Evolutionary conservation across 768 basidiomycete genomes (phyloP).

Genomic region (Boletales sp.): DNA sequence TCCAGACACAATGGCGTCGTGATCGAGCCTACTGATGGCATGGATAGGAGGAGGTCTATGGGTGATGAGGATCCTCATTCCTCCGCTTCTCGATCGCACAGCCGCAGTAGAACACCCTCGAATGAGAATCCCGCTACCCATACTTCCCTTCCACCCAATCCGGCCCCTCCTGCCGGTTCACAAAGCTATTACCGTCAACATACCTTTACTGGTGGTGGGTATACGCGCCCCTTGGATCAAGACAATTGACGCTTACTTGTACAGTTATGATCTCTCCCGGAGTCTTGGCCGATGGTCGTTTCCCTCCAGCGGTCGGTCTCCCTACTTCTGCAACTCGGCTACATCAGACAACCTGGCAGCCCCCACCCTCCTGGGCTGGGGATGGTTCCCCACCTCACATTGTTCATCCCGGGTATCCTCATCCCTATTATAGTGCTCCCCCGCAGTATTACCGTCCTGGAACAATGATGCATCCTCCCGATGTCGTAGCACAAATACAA

Average conservation of each 20-base stretch:
- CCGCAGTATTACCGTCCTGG: conserved; percentile 49
- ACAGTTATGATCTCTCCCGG: conserved; percentile 43
- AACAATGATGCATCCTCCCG: conserved; percentile 23
- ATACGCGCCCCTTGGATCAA: neutral
- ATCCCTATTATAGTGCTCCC: conserved; percentile 33
- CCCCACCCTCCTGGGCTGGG: conserved; percentile 32
- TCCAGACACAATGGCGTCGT: conserved; percentile 62
- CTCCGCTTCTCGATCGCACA: conserved; percentile 43
- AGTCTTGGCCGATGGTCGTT: conserved; percentile 41
- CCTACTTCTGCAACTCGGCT: conserved; percentile 54
- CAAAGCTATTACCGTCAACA: conserved; percentile 68
- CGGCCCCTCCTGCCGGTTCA: conserved; percentile 31
- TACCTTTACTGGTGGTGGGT: conserved; percentile 44
- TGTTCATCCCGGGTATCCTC: conserved; percentile 35
- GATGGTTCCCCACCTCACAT: conserved; percentile 36
- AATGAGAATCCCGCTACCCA: conserved; percentile 37
- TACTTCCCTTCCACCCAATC: conserved; percentile 33
- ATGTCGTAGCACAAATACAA: conserved; percentile 18
- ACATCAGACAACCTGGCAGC: conserved; percentile 41
- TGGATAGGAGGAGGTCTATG: conserved; percentile 15
- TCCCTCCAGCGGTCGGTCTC: conserved; percentile 38
- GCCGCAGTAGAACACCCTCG: conserved; percentile 49
- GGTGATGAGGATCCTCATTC: conserved; percentile 30
- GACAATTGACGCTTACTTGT: conserved; percentile 5
- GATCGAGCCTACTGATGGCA: conserved; percentile 44